Base-by-base conservation (phyloP, 164 flowering plant species). In the Cinnamomum micranthum region DNA sequence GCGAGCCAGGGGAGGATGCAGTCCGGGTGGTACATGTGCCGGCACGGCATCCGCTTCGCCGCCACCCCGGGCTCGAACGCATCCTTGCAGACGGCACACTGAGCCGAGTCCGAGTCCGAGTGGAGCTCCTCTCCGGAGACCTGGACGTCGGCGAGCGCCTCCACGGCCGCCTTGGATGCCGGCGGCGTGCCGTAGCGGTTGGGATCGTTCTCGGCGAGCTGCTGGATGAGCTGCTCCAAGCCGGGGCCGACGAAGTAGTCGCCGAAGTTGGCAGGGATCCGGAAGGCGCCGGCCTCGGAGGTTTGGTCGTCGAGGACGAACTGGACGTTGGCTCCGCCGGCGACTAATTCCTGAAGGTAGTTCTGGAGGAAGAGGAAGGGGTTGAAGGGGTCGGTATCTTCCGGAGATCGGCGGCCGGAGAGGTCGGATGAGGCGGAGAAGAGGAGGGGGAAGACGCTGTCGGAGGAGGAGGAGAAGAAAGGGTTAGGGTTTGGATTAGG, bases 241-340 rank as follows among this genome's bases (percentile, higher is more conserved):
- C 95, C 95, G 3, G 95, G 91, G 11, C 97, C 97, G 14, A 91
- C 68, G 78, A 92, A 89, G 77, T 92, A 94, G 65, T 94, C 98
- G 1, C 97, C 94, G 0, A 90, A 70, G 68, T 85, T 89, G 1
- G 78, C 50, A 0, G 90, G 89, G 3, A 84, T 68, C 2, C 85
- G 82, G 50, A 88, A 78, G 13, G 31, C 27, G 10, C 71, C 68
- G 47, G 10, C 11, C 25, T 79, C 88, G 1, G 72, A 77, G 0
- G 82, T 71, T 28, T 71, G 69, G 64, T 83, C 81, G 69, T 90
- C 95, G 35, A 94, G 77, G 24, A 94, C 90, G 55, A 93, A 83
- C 68, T 93, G 91, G 55, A 93, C 83, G 70, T 86, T 84, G n/a
- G 92, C 90, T 2, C 97, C 96, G n/a, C 86, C 83, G 1, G 84